Evolutionary conservation across 2,329 filamentous ascomycete genomes (phyloP).

Genomic region (Talaromyces piceae): DNA sequence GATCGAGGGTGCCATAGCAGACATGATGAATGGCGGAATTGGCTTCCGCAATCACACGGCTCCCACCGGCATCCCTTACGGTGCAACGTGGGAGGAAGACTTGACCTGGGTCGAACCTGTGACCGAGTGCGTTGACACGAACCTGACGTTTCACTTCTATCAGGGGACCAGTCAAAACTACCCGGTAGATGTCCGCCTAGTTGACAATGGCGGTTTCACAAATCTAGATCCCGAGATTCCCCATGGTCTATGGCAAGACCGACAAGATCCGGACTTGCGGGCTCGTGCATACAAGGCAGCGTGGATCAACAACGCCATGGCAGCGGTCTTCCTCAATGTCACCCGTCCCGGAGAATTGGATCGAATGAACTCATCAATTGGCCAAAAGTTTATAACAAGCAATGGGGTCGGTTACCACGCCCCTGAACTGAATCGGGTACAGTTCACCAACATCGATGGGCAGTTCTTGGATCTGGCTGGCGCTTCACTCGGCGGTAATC

Average conservation of each 20-base stretch:
- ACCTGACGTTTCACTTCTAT: constrained; percentile 35
- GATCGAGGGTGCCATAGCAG: constrained; percentile 41
- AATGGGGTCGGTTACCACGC: neutral
- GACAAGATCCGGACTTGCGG: constrained; percentile 24
- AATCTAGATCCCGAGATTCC: constrained; percentile 32
- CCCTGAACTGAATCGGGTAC: neutral
- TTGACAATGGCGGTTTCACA: constrained; percentile 39
- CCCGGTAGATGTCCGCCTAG: constrained; percentile 22
- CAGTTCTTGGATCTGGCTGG: neutral
- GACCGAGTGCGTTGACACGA: constrained; percentile 37
- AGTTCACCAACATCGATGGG: neutral
- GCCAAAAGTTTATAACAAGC: constrained; percentile 26
- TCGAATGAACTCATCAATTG: constrained; percentile 29
- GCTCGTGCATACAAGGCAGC: constrained; percentile 39
- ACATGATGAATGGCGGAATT: constrained; percentile 35
- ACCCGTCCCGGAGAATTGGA: constrained; percentile 19
- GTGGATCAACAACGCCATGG: constrained; percentile 35
- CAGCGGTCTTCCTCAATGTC: constrained; percentile 36
- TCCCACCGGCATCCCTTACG: constrained; percentile 26
- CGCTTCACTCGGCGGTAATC: no score
- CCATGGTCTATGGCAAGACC: constrained; percentile 6
- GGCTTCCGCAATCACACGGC: constrained; percentile 42
- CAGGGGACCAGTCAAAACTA: constrained; percentile 15
- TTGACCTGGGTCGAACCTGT: constrained; percentile 43
- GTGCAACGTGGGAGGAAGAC: constrained; percentile 41